Evolutionary conservation across 805 yeast genomes (phyloP).

Genomic region (Grigorovia transvaalensis): DNA sequence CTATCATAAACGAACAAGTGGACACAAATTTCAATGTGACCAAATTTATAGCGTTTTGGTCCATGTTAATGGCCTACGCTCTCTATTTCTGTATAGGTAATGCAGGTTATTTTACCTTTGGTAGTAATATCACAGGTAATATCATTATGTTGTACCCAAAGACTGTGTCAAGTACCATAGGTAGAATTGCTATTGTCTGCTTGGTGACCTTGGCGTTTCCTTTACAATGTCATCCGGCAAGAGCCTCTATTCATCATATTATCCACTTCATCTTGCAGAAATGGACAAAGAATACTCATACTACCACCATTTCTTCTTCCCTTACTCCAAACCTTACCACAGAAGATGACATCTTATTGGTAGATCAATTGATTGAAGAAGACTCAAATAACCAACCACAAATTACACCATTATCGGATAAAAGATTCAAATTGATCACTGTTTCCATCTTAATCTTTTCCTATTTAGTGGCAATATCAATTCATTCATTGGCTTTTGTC

Average conservation of each 20-base stretch:
- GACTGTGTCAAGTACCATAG: conserved; percentile 58
- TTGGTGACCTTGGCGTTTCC: conserved; percentile 82
- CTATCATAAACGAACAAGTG: conserved; percentile 70
- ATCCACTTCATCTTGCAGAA: conserved; percentile 34
- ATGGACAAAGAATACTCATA: not conserved
- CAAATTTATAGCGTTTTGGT: conserved; percentile 37
- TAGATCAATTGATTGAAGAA: conserved; percentile 13
- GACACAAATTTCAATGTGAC: conserved; percentile 42
- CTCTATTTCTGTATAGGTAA: conserved; percentile 68
- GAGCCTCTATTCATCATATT: conserved; percentile 71
- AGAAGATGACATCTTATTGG: conserved; percentile 1
- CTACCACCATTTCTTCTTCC: not conserved
- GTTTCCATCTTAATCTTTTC: conserved; percentile 35
- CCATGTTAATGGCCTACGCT: conserved; percentile 49
- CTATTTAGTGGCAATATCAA: conserved; percentile 47
- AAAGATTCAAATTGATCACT: conserved; percentile 41
- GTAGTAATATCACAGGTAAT: conserved; percentile 68
- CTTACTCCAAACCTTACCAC: not conserved
- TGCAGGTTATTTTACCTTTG: conserved; percentile 79
- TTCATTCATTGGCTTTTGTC: conserved; percentile 57
- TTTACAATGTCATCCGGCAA: conserved; percentile 80
- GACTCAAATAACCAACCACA: conserved; percentile 8
- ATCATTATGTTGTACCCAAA: conserved; percentile 69
- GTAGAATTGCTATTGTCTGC: conserved; percentile 69
- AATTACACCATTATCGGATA: conserved; percentile 19